These are phyloP conservation scores for Trichoderma sp. DNA, from an alignment of 2,329 filamentous ascomycete genomes.

Conservation along the genomic window DNA sequence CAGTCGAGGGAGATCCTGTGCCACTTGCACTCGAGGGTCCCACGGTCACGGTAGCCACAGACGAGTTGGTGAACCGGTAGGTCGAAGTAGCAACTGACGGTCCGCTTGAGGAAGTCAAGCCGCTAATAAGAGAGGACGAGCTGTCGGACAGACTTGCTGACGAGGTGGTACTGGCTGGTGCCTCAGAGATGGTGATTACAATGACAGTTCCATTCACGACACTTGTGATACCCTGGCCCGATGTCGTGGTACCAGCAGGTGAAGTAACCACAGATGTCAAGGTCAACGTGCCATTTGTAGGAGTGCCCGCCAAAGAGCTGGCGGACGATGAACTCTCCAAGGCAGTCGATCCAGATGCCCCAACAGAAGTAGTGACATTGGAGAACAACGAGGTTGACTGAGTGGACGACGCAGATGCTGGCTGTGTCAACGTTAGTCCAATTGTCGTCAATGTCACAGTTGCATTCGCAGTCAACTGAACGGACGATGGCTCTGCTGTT, in stretches of 20 bases:
- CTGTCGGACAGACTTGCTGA: neutral
- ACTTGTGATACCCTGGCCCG: neutral
- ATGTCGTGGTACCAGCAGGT: neutral
- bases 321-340: neutral
- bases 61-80: constrained; percentile 14
- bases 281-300: neutral
- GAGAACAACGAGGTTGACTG: neutral
- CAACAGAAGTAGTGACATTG: neutral
- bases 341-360: neutral
- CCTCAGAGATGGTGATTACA: neutral
- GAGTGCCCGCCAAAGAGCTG: neutral
- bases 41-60: constrained; percentile 2
- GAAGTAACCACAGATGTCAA: constrained; percentile 3
- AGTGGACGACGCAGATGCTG: neutral
- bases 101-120: neutral
- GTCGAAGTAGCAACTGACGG: constrained; percentile 5
- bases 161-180: neutral
- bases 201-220: constrained; percentile 15
- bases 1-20: neutral
- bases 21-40: neutral
- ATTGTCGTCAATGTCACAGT: neutral
- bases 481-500: neutral
- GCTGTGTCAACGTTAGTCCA: neutral
- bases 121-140: neutral
- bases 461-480: neutral